Percentiles rank a stretch among this genome's conserved stretches.
phyloP scores from a whole-genome alignment of 148 eudicot genomes.

The Linanthus parryae region DNA sequence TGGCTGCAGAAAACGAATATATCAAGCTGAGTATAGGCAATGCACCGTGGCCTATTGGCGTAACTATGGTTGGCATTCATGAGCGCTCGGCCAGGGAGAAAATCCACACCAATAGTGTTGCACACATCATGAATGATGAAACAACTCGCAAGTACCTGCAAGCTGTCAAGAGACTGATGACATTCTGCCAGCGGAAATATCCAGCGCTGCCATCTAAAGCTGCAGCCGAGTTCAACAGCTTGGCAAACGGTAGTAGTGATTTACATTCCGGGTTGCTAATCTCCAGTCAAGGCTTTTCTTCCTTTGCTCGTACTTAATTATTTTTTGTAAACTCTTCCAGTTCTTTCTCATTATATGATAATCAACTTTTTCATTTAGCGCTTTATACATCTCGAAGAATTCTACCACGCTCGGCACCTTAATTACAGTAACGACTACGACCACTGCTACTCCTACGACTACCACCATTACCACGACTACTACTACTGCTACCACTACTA shows the following conservation, averaged over 20 bases:
- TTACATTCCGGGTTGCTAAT: too few species aligned
- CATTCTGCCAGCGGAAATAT: constrained; percentile 76
- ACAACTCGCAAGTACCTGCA: constrained; percentile 85
- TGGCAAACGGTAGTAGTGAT: constrained; percentile 93
- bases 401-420: too few species aligned
- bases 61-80: constrained; percentile 95
- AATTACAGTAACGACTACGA: too few species aligned
- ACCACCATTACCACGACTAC: too few species aligned
- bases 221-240: constrained; percentile 77
- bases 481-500: too few species aligned
- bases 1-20: constrained; percentile 79
- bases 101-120: constrained; percentile 83
- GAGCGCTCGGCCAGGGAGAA: constrained; percentile 93
- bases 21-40: constrained; percentile 79
- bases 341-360: too few species aligned
- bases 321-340: too few species aligned
- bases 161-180: constrained; percentile 71
- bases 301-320: too few species aligned
- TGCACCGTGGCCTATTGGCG: constrained; percentile 95
- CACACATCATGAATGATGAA: constrained; percentile 86
- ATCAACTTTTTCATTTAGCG: too few species aligned
- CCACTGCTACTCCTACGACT: too few species aligned
- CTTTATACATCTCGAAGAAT: too few species aligned
- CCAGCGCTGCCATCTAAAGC: constrained; percentile 87
- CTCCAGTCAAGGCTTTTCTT: too few species aligned